phyloP scores from a whole-genome alignment of 345 rosid genomes.

The Lepidium sativum region DNA sequence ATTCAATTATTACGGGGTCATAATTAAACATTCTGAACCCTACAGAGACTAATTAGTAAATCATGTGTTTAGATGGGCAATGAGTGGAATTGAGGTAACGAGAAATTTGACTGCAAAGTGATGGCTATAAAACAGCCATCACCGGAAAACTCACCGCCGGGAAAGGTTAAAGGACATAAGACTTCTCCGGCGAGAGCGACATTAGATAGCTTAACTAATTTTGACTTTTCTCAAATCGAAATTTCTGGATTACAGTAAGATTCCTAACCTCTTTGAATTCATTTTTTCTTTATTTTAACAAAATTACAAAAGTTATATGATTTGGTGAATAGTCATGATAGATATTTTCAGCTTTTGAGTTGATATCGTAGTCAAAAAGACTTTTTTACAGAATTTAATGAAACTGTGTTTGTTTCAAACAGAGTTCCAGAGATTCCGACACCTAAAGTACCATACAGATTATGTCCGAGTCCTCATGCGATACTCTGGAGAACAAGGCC shows the following conservation, averaged over 20 bases:
- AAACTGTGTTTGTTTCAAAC: conserved; percentile 11
- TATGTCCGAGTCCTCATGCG: conserved; percentile 70
- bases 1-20: conserved; percentile 1
- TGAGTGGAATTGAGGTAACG: conserved; percentile 36
- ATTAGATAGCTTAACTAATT: conserved; percentile 37
- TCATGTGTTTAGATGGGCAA: conserved; percentile 39
- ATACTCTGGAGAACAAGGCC: conserved; percentile 73
- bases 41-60: neutral
- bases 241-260: conserved; percentile 48
- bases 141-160: conserved; percentile 7
- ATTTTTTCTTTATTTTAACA: neutral
- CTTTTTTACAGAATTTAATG: neutral
- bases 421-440: conserved; percentile 55
- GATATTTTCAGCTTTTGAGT: neutral
- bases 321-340: neutral
- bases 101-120: conserved; percentile 45
- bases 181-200: neutral
- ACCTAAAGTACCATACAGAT: conserved; percentile 54
- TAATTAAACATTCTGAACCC: neutral
- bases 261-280: neutral
- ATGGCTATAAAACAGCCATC: conserved; percentile 54
- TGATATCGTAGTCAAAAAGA: neutral
- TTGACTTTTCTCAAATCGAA: conserved; percentile 69
- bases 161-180: conserved; percentile 10
- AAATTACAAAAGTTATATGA: neutral